Base-by-base conservation (phyloP, 331 rosid species). In the Pyrus hybrid region DNA sequence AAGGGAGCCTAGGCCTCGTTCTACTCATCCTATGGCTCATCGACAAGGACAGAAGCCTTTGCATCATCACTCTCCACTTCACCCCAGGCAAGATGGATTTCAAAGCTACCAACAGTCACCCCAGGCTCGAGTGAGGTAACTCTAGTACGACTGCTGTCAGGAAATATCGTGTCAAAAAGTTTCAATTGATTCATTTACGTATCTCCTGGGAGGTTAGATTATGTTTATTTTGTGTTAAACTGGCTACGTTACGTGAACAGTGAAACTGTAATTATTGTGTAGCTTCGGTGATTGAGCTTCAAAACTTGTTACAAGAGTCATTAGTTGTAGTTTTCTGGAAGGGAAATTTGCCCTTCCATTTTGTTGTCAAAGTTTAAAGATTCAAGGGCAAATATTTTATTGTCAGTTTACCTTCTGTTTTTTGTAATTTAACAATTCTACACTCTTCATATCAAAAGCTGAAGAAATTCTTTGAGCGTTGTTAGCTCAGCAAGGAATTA, bases 21-120 rank as follows among this genome's bases (percentile, higher is more conserved):
- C 87, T 23, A 43, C 70, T 54, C 80, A 49, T 30, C 71, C 88
- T 13, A 33, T 33, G 29, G 77, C 79, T 70, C 90, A 74, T 74
- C 81, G 28, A 23, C 83, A 74, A 6, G 87, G 86, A 79, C 80
- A 30, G n/a, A 85, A 62, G 56, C 87, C 87, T 22, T 67, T 81
- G 79, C 91, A 82, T 68, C 88, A 83, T 64, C 91, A 79, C 18
- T 89, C 98, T 47, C 85, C 93, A 13, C 90, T 86, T 67, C 88
- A 85, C 72, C 77, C 77, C 26, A 81, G 63, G 67, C 70, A 9
- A 18, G 82, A 85, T 10, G 75, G 76, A 60, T 68, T 3, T 68
- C 77, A 63, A 61, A 58, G 77, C 67, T 10, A 76, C 71, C 86
- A 81, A 75, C 35, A 63, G 68, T 72, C 85, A 4, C 76, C 20